phyloP scores from a whole-genome alignment of 2,329 filamentous ascomycete species.

The Fusarium devonianum region DNA sequence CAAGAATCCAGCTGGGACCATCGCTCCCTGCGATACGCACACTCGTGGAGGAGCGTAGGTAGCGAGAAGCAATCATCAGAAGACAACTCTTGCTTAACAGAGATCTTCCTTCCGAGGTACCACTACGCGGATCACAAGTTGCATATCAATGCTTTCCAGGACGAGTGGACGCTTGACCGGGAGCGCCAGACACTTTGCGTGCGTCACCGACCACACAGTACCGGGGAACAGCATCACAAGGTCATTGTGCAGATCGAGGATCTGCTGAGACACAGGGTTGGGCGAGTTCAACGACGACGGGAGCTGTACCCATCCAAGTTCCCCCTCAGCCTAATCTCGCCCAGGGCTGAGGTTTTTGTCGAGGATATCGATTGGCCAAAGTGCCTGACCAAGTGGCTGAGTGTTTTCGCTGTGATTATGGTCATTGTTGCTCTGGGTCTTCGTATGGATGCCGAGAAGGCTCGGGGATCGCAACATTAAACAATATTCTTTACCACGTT shows the following conservation, averaged over 20 bases:
- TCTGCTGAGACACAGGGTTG: constrained; percentile 32
- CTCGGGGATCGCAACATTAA: no score
- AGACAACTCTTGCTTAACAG: constrained; percentile 43
- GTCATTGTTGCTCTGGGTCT: not conserved
- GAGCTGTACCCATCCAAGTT: constrained; percentile 22
- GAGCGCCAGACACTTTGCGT: constrained; percentile 44
- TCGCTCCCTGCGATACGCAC: constrained; percentile 46
- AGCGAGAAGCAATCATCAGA: constrained; percentile 13
- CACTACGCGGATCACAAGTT: constrained; percentile 46
- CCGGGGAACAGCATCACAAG: constrained; percentile 18
- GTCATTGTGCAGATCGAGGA: constrained; percentile 40
- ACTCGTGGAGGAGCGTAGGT: constrained; percentile 42
- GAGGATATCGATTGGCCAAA: constrained; percentile 28
- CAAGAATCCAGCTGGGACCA: constrained; percentile 47
- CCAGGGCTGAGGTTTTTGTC: constrained; percentile 27
- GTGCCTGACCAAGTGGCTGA: constrained; percentile 13
- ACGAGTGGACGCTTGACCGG: constrained; percentile 42
- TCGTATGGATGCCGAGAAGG: no score
- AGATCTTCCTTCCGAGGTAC: constrained; percentile 50
- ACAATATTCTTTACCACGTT: no score
- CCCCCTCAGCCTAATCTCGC: constrained; percentile 22
- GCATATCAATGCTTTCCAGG: constrained; percentile 40
- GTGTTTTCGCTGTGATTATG: constrained; percentile 7
- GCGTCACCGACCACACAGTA: constrained; percentile 21
- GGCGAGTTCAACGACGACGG: constrained; percentile 15